A percentile compares a stretch with the other conserved stretches of the same genome.
phyloP scores from a whole-genome alignment of 2,329 filamentous ascomycete species.

The Talaromyces amestolkiae region DNA sequence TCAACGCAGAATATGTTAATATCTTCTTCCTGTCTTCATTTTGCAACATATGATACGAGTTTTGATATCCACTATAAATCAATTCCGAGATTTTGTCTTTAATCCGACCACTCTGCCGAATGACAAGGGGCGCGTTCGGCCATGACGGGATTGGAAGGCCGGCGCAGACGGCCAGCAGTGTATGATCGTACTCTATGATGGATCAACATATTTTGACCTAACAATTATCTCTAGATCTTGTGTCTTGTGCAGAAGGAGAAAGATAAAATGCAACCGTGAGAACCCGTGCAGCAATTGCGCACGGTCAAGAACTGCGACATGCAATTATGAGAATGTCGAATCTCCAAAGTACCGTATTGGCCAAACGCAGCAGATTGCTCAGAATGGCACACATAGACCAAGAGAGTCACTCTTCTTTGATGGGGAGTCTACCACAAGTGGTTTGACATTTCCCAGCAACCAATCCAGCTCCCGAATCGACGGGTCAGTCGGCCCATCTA shows the following conservation, averaged over 20 bases:
- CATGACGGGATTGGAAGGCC: constrained; percentile 31
- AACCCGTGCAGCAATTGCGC: constrained; percentile 60
- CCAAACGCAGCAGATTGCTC: neutral
- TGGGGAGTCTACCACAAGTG: constrained; percentile 12
- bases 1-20: neutral
- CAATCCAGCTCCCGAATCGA: constrained; percentile 16
- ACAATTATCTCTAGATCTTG: constrained; percentile 48
- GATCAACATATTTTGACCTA: neutral
- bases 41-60: neutral
- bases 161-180: constrained; percentile 47
- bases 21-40: neutral
- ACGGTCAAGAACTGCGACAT: constrained; percentile 54
- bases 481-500: constrained; percentile 21
- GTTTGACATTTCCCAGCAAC: constrained; percentile 18
- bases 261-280: constrained; percentile 61
- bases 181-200: constrained; percentile 29
- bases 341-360: constrained; percentile 1
- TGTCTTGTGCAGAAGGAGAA: constrained; percentile 58
- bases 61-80: neutral
- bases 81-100: neutral
- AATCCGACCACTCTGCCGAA: neutral
- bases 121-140: neutral
- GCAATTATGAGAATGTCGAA: constrained; percentile 46
- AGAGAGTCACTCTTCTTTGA: neutral
- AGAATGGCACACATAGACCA: neutral